A percentile compares a stretch with the other conserved stretches of the same genome.
These are phyloP conservation scores for Ustilago curta DNA, from an alignment of 1,284 basidiomycete genomes.

Conservation along the genomic window DNA sequence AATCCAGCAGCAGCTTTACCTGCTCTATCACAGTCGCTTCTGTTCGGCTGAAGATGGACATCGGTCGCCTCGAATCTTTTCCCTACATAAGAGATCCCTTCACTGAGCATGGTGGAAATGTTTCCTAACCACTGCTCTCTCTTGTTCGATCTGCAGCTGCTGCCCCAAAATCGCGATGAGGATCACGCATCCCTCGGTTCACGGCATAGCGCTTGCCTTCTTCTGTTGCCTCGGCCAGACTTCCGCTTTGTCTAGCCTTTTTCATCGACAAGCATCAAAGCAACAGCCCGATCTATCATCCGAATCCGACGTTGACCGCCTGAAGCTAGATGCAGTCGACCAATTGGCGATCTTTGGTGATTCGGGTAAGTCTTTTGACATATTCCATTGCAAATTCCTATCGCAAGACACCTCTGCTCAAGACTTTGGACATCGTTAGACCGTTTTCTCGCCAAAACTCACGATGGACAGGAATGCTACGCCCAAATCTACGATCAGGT, in stretches of 20 bases:
- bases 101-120: no score
- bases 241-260: neutral
- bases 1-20: no score
- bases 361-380: constrained; percentile 6
- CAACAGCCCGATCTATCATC: neutral
- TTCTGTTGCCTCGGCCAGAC: neutral
- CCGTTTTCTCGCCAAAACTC: no score
- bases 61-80: no score
- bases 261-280: constrained; percentile 3
- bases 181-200: neutral
- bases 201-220: neutral
- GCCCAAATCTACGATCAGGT: constrained; percentile 32
- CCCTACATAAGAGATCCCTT: no score
- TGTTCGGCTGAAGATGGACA: no score
- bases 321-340: constrained; percentile 8
- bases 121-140: neutral
- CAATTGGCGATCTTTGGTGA: constrained; percentile 16
- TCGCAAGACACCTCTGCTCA: neutral
- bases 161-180: no score
- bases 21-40: no score
- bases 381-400: neutral
- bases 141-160: neutral
- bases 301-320: neutral
- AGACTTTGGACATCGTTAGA: neutral
- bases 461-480: constrained; percentile 18